Evolutionary conservation across 768 basidiomycete species (phyloP), one percentile per base, ranked within the genome.

Genomic region (Fistulinella prunicolor): DNA sequence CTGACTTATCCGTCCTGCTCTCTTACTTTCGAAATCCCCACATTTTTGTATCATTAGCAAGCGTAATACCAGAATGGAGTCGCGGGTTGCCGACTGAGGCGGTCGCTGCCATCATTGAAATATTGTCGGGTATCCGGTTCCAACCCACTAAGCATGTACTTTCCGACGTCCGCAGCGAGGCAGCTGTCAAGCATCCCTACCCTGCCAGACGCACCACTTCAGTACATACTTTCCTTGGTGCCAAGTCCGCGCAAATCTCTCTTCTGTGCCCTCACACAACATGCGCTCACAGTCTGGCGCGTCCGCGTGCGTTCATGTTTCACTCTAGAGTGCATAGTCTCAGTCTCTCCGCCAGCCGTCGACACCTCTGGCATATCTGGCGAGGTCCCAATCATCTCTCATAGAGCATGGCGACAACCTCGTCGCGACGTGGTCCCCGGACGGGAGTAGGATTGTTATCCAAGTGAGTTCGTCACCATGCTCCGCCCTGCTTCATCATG

Each of bases 131-230:
- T n/a, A n/a, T n/a, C n/a, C n/a, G n/a, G n/a, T n/a, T n/a, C n/a
- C n/a, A n/a, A n/a, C n/a, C n/a, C n/a, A n/a, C n/a, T n/a, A n/a
- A 17, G 36, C 7, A 92, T 92, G 89, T 93, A 91, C 70, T 92
- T 92, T 68, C 89, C 88, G 49, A 91, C 86, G 21, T 81, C 85
- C 29, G 81, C 86, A 36, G 86, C 89, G 23, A 73, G 79, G 59
- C 86, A 82, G 61, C 75, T 92, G 35, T 83, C 83, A 16, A 81
- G 81, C 16, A 75, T 76, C 19, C 87, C 89, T 29, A 74, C 80
- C n/a, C 70, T 89, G 28, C 82, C 86, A 23, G 80, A 85, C 52
- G 66, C 78, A 38, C 73, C 78, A 13, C 67, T 75, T 43, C 84
- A 88, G 59, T 69, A 72, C 23, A 73, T 86, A 38, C 65, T 92